Conservation (phyloP, 2,329 filamentous ascomycete species). For the Ramularia endophylla region DNA sequence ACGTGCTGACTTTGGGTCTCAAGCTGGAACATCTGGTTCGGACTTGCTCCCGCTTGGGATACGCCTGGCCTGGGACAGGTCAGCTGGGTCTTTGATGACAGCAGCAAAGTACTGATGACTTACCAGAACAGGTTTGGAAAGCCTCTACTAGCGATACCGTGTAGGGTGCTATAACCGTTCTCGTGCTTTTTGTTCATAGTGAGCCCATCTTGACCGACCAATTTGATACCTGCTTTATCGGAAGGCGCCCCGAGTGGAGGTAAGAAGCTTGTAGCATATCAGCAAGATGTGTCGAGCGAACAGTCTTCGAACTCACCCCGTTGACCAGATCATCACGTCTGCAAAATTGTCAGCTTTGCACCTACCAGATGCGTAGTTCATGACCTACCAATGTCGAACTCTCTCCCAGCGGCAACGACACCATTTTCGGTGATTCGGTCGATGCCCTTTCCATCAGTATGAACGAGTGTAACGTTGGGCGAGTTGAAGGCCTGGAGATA, state of each 20-base stretch:
- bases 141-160: conserved; percentile 43
- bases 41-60: neutral
- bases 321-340: conserved; percentile 44
- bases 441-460: conserved; percentile 52
- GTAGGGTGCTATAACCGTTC: conserved; percentile 45
- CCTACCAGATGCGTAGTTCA: no score
- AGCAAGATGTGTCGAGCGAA: no score
- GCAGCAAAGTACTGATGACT: no score
- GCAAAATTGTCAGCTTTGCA: no score
- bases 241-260: conserved; percentile 25
- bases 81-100: no score
- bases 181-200: conserved; percentile 37
- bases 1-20: conserved; percentile 38
- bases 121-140: conserved; percentile 54
- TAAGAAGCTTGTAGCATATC: no score
- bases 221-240: conserved; percentile 19
- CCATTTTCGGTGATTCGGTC: conserved; percentile 42
- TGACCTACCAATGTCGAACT: conserved; percentile 37
- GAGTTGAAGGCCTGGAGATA: conserved; percentile 52
- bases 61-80: neutral
- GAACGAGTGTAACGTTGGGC: conserved; percentile 53
- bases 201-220: conserved; percentile 38
- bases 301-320: conserved; percentile 37
- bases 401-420: conserved; percentile 42
- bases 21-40: conserved; percentile 30